Evolutionary conservation across 2,329 filamentous ascomycete genomes (phyloP).

Genomic region (Aspergillus sp.): DNA sequence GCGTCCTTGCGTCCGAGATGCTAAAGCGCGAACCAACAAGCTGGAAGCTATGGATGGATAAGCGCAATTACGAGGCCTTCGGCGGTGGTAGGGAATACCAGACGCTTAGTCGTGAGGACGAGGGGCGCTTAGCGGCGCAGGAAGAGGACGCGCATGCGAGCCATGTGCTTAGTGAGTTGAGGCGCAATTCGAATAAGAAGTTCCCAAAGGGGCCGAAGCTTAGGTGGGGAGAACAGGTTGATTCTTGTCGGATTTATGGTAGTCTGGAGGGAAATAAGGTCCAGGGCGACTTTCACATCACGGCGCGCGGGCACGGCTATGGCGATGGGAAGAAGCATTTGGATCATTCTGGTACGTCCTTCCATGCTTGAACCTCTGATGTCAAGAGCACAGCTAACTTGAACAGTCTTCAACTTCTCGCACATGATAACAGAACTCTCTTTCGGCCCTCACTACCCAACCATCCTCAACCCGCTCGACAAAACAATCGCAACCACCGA

Average conservation of each 20-base stretch:
- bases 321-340: conserved; percentile 75
- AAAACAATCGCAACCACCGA: conserved; percentile 77
- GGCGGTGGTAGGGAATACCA: conserved; percentile 55
- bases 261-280: conserved; percentile 93
- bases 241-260: conserved; percentile 87
- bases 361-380: not conserved
- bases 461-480: conserved; percentile 90
- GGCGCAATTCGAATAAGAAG: conserved; percentile 63
- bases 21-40: conserved; percentile 74
- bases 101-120: conserved; percentile 62
- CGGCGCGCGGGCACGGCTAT: conserved; percentile 93
- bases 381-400: not conserved
- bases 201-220: conserved; percentile 73
- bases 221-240: conserved; percentile 53
- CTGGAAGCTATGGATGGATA: conserved; percentile 79
- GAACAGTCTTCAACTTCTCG: conserved; percentile 88
- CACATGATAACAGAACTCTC: conserved; percentile 95
- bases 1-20: conserved; percentile 76
- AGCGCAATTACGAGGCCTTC: conserved; percentile 50
- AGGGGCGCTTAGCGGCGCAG: conserved; percentile 46
- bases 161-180: conserved; percentile 77
- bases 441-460: conserved; percentile 95
- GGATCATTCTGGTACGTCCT: conserved; percentile 70
- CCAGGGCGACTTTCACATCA: conserved; percentile 97
- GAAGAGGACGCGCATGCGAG: conserved; percentile 81